Percentiles rank a stretch among this genome's conserved stretches.
phyloP scores from a whole-genome alignment of 2,329 filamentous ascomycete species.

The Zasmidium cellare region DNA sequence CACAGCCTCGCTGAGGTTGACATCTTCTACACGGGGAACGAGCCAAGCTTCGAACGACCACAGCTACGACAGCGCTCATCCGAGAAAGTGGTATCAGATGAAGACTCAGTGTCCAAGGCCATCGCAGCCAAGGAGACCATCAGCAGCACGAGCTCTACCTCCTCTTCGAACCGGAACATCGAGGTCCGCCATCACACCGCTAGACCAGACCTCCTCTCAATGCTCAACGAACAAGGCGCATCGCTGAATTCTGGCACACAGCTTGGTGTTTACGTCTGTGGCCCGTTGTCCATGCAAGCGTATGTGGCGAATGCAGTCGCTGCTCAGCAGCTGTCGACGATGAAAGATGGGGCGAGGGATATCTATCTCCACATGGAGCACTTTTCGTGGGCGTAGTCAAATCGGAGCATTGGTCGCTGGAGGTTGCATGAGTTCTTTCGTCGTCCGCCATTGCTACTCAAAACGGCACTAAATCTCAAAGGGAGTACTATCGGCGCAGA shows the following conservation, averaged over 20 bases:
- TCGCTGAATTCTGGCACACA: too few species aligned
- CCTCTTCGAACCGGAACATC: neutral
- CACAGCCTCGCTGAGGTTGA: slow-evolving; percentile 19
- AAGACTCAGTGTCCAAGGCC: too few species aligned
- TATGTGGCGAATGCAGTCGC: slow-evolving; percentile 52
- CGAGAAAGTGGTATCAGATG: too few species aligned
- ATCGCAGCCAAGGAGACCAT: slow-evolving; percentile 12
- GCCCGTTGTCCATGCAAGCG: slow-evolving; percentile 48
- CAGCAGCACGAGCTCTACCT: too few species aligned
- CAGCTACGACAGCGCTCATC: slow-evolving; percentile 12
- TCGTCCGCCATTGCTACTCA: too few species aligned
- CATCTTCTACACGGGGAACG: slow-evolving; percentile 21
- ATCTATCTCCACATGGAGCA: slow-evolving; percentile 52
- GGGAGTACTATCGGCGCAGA: too few species aligned
- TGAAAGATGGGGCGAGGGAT: slow-evolving; percentile 32
- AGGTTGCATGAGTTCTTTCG: too few species aligned
- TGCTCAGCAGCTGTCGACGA: slow-evolving; percentile 39
- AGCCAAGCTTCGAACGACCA: slow-evolving; percentile 1
- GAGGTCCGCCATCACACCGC: neutral
- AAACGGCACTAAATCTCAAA: too few species aligned
- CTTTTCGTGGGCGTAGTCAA: slow-evolving; percentile 44
- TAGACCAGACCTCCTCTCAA: slow-evolving; percentile 37
- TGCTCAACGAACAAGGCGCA: slow-evolving; percentile 28
- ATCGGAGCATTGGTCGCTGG: too few species aligned
- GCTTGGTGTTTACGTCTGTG: slow-evolving; percentile 44